Conservation (phyloP, 345 rosid species). For the Populus nigra region DNA sequence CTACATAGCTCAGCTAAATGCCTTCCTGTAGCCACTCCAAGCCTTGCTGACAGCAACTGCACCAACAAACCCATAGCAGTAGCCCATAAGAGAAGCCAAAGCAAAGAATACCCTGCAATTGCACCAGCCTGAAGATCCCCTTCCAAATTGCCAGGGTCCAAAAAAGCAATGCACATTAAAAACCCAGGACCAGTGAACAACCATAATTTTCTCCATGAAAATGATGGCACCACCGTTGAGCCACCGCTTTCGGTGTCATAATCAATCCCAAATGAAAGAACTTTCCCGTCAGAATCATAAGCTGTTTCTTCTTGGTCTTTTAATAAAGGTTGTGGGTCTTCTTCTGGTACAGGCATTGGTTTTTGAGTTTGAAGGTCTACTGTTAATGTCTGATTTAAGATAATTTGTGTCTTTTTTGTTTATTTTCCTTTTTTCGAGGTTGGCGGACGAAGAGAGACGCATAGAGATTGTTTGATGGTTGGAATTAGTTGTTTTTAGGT, state of each 20-base stretch:
- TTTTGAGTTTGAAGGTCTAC: too few species aligned
- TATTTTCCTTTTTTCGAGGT: too few species aligned
- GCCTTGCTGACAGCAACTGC: constrained; percentile 83
- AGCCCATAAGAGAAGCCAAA: constrained; percentile 90
- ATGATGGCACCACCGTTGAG: constrained; percentile 46
- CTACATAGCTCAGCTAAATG: constrained; percentile 93
- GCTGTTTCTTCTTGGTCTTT: constrained; percentile 52
- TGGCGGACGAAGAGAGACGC: too few species aligned
- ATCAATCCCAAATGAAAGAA: constrained; percentile 52
- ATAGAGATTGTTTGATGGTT: too few species aligned
- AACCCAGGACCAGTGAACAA: constrained; percentile 94
- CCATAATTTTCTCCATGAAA: constrained; percentile 91
- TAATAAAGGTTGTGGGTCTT: constrained; percentile 32
- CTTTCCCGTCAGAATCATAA: constrained; percentile 68
- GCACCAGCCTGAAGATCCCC: constrained; percentile 98
- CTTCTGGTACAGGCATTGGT: constrained; percentile 7
- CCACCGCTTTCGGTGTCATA: constrained; percentile 29
- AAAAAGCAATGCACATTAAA: constrained; percentile 84
- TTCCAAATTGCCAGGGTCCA: constrained; percentile 92
- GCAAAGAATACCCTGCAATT: constrained; percentile 82
- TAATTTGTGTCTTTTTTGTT: too few species aligned
- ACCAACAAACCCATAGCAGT: constrained; percentile 87
- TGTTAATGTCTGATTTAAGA: too few species aligned
- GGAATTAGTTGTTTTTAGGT: too few species aligned
- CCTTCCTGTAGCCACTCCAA: constrained; percentile 84